phyloP scores from a whole-genome alignment of 2,329 filamentous ascomycete species.

The Acrocalymma vagum region DNA sequence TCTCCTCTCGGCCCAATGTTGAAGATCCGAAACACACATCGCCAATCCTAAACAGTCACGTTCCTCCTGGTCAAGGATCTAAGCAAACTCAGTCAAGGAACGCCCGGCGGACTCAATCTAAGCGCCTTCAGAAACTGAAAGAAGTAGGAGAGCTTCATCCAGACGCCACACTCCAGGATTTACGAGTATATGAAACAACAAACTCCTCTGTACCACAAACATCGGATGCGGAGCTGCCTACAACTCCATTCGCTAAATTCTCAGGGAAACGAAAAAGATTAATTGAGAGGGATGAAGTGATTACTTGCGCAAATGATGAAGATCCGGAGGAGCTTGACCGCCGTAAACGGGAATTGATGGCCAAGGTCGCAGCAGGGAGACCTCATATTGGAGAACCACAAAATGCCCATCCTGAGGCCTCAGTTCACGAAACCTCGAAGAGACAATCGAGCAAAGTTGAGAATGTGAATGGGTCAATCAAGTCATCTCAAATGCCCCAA shows the following conservation, averaged over 20 bases:
- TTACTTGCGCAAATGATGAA: conserved; percentile 3
- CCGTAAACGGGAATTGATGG: conserved; percentile 33
- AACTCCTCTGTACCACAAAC: conserved; percentile 1
- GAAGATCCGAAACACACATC: conserved; percentile 6
- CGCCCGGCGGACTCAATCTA: conserved; percentile 58
- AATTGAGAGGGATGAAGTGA: conserved; percentile 32
- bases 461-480: too few species aligned
- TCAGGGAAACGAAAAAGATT: conserved; percentile 34
- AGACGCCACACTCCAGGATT: conserved; percentile 60
- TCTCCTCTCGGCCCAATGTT: conserved; percentile 25
- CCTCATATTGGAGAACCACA: conserved; percentile 4
- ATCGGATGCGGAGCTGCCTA: neutral
- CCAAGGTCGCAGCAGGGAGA: conserved; percentile 16
- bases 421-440: neutral
- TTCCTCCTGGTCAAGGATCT: conserved; percentile 60
- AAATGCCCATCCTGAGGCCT: conserved; percentile 1
- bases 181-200: conserved; percentile 55
- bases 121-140: conserved; percentile 62
- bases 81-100: conserved; percentile 64
- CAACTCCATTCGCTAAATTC: conserved; percentile 14
- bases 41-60: conserved; percentile 7
- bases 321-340: conserved; percentile 26
- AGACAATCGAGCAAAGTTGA: too few species aligned
- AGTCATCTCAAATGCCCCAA: neutral
- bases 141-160: conserved; percentile 60